A percentile compares a stretch with the other conserved stretches of the same genome.
Evolutionary conservation across 139 green algal species (phyloP).

Genomic region (Tetraselmis chui): DNA sequence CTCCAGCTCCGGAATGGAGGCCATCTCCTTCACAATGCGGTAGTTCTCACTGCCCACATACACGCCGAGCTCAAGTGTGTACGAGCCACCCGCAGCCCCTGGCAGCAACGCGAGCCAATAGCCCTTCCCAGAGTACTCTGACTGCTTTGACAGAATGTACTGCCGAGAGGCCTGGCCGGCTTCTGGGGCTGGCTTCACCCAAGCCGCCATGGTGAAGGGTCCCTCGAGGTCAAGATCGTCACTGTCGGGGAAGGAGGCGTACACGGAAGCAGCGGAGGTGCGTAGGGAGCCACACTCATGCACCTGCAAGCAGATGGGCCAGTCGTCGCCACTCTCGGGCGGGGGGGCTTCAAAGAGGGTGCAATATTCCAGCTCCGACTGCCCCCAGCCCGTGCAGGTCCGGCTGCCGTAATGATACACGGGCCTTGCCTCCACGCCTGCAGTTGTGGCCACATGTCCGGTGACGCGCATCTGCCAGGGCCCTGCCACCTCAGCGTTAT

Average conservation of each 20-base stretch:
- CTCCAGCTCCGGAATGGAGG: background rate
- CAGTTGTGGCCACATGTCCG: background rate
- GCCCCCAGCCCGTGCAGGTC: slow-evolving; percentile 10
- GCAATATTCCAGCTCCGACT: slow-evolving; percentile 5
- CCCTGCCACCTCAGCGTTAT: slow-evolving; percentile 16
- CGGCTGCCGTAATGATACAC: slow-evolving; percentile 15
- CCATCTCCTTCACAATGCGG: slow-evolving; percentile 7
- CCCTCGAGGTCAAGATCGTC: slow-evolving; percentile 14
- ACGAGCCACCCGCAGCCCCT: background rate
- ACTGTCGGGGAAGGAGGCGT: slow-evolving; percentile 15
- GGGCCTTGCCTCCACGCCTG: background rate
- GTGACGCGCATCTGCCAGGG: slow-evolving; percentile 18
- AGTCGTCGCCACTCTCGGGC: background rate
- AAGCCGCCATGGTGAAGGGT: slow-evolving; percentile 16
- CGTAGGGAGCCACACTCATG: slow-evolving; percentile 12
- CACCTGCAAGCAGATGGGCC: slow-evolving; percentile 16
- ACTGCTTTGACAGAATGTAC: slow-evolving; percentile 26
- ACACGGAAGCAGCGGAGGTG: background rate
- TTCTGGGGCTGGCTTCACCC: slow-evolving; percentile 3
- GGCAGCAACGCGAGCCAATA: slow-evolving; percentile 22
- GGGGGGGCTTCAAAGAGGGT: slow-evolving; percentile 3
- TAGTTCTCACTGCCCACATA: slow-evolving; percentile 24
- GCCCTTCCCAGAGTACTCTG: slow-evolving; percentile 18
- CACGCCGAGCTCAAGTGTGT: slow-evolving; percentile 17
- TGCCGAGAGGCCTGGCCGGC: slow-evolving; percentile 1